Evolutionary conservation across 2,329 filamentous ascomycete genomes (phyloP), one percentile per base, ranked within the genome.

Genomic region (Tothia fuscella): DNA sequence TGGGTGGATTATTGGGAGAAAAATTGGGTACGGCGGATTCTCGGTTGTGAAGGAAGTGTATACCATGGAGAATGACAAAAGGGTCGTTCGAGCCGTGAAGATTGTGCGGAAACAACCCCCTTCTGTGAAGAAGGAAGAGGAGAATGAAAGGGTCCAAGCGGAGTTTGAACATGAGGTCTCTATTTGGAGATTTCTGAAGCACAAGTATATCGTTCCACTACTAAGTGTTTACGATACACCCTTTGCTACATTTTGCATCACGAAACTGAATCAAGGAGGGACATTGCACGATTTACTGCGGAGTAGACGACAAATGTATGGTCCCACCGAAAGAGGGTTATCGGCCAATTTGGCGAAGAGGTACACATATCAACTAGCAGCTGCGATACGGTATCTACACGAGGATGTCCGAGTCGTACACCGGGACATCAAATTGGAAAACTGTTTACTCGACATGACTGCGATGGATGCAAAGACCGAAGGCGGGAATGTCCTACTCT

Each of bases 241-340:
- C 34, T 78, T 72, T 51, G 77, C 77, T n/a, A 80, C 76, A 0
- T 81, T 78, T 48, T 80, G 76, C 52, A 78, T 81, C 54, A 81
- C 77, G 43, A 72, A 72, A 44, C 58, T 80, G 42, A 76, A 74
- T 48, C 70, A 71, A 22, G 76, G 76, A 30, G 78, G 78, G 3
- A 80, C 76, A 3, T 62, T 82, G 6, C 78, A 76, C 50, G 77
- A 81, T 47, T 53, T 79, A 13, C 62, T 82, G 17, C 70, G 71
- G 31, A 37, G 17, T 17, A 32, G 40, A 14, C 39, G 33, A 16
- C 38, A 39, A n/a, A 24, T 38, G 22, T 39, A 35, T 29, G 36
- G 20, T 16, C 16, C 26, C 19, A 22, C 25, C 13, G 38, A 41
- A 7, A 36, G 36, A n/a, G 74, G 75, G 1, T 55, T 81, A 6